These are phyloP conservation scores for Lichenothelia convexa DNA, from an alignment of 495 filamentous ascomycete species.

Conservation along the genomic window DNA sequence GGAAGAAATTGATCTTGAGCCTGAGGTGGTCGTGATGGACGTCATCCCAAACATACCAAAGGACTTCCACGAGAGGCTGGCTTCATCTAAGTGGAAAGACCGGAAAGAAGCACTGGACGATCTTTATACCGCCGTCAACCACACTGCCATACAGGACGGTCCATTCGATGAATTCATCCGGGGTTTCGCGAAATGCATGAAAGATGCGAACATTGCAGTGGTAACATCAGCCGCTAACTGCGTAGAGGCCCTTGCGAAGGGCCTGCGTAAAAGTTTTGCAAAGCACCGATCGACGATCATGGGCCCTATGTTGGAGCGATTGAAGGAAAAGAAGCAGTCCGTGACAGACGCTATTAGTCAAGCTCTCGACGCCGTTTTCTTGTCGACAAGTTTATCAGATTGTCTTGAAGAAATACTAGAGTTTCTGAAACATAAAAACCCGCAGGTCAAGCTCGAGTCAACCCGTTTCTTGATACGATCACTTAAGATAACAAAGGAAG, in stretches of 20 bases:
- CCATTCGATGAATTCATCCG: constrained; percentile 70
- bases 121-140: constrained; percentile 55
- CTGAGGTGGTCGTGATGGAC: constrained; percentile 60
- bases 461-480: constrained; percentile 80
- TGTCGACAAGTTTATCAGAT: constrained; percentile 58
- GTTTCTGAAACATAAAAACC: constrained; percentile 83
- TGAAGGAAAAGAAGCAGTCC: constrained; percentile 91
- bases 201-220: constrained; percentile 93
- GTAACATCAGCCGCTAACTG: constrained; percentile 89
- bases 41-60: constrained; percentile 68
- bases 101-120: constrained; percentile 87
- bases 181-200: constrained; percentile 84
- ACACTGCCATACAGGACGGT: constrained; percentile 81
- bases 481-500: constrained; percentile 64
- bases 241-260: constrained; percentile 80
- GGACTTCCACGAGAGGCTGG: constrained; percentile 62
- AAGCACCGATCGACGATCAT: constrained; percentile 68
- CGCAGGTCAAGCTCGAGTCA: constrained; percentile 87
- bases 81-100: constrained; percentile 94
- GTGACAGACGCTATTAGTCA: constrained; percentile 74
- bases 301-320: constrained; percentile 73
- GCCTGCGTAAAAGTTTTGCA: constrained; percentile 55
- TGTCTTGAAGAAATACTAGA: constrained; percentile 77
- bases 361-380: constrained; percentile 75
- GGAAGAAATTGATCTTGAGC: constrained; percentile 59